Base-by-base conservation (phyloP, 768 basidiomycete species). In the Rhodotorula graminis region DNA sequence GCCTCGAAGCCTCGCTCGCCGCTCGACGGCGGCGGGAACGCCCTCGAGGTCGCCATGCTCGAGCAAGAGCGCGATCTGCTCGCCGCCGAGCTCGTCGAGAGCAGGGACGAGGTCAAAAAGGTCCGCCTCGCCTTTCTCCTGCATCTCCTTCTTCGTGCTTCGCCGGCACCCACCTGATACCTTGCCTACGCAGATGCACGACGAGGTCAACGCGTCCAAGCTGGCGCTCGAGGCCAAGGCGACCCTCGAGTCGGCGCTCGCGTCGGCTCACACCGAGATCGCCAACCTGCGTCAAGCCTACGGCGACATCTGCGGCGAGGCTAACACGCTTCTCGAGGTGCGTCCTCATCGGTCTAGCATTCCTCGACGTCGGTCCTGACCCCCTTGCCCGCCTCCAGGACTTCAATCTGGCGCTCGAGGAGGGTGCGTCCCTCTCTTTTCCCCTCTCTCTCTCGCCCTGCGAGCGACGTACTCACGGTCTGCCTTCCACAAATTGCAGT, bases 1-100 rank as follows among this genome's bases (percentile, higher is more conserved):
- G 50, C 50, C 10, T 44, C 56, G 52, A 52, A 42, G 31, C 33
- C 42, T 31, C 65, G 19, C 29, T 33, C 18, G 18, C 21, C 27
- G 42, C 19, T 10, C 15, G 31, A 29, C n/a, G 50, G 37, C 2
- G 49, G 29, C 23, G 44, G 56, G 2, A 46, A 50, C 14, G 67
- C 62, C 19, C 63, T 72, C 33, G 71, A 72, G 40, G 46, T 65
- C 2, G 66, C 59, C 31, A 69, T 72, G 66, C 67, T 72, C 50
- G 67, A 72, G 52, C 67, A 72, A 57, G 71, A 72, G 47, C 61
- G 71, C 44, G 71, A 72, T 42, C 33, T 72, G 33, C 31, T 72
- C 33, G 67, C 71, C 1, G 71, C 71, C 5, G 63, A 72, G 33
- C 33, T 72, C 14, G 42, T 44, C 8, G 63, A 50, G 19, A 33